Percentiles rank a stretch among this genome's conserved stretches.
These are phyloP conservation scores for Whalleya microplaca DNA, from an alignment of 2,329 filamentous ascomycete genomes.

Conservation along the genomic window DNA sequence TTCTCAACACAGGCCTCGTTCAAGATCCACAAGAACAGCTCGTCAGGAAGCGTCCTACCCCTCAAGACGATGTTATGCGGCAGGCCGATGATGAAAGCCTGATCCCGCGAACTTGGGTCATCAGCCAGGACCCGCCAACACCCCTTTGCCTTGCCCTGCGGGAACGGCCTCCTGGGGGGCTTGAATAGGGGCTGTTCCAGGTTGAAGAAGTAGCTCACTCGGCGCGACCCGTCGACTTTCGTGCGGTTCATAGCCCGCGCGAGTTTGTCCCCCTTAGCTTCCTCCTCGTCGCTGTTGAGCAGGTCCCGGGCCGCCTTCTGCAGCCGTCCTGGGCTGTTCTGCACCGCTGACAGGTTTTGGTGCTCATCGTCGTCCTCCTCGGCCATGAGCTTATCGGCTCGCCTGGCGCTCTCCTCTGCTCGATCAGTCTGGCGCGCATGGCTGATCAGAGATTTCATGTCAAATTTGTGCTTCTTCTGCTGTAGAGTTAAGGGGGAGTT, in stretches of 20 bases:
- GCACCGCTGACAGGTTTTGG: slow-evolving; percentile 34
- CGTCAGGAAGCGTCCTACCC: slow-evolving; percentile 58
- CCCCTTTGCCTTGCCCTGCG: slow-evolving; percentile 41
- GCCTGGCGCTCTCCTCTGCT: slow-evolving; percentile 58
- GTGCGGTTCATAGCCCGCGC: slow-evolving; percentile 54
- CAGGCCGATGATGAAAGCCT: slow-evolving; percentile 65
- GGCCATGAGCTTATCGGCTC: slow-evolving; percentile 43
- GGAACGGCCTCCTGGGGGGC: slow-evolving; percentile 39
- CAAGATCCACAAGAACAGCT: slow-evolving; percentile 69
- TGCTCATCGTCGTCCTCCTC: slow-evolving; percentile 15
- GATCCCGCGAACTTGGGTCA: slow-evolving; percentile 55
- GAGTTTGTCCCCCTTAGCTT: slow-evolving; percentile 39
- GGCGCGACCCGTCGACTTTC: slow-evolving; percentile 42
- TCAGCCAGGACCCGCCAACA: slow-evolving; percentile 55
- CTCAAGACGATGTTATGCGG: slow-evolving; percentile 56
- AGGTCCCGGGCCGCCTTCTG: slow-evolving; percentile 50
- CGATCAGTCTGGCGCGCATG: slow-evolving; percentile 63
- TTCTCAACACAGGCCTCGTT: slow-evolving; percentile 60
- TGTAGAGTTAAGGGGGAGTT: slow-evolving; percentile 55
- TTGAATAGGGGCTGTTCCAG: slow-evolving; percentile 35
- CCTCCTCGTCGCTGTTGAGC: slow-evolving; percentile 33
- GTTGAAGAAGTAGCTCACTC: slow-evolving; percentile 56
- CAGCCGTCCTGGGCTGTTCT: slow-evolving; percentile 42
- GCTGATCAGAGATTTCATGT: slow-evolving; percentile 64
- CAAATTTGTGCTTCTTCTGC: slow-evolving; percentile 61